Base-by-base conservation (phyloP, 1,139 yeast genomes). In the Diutina ranongensis region DNA sequence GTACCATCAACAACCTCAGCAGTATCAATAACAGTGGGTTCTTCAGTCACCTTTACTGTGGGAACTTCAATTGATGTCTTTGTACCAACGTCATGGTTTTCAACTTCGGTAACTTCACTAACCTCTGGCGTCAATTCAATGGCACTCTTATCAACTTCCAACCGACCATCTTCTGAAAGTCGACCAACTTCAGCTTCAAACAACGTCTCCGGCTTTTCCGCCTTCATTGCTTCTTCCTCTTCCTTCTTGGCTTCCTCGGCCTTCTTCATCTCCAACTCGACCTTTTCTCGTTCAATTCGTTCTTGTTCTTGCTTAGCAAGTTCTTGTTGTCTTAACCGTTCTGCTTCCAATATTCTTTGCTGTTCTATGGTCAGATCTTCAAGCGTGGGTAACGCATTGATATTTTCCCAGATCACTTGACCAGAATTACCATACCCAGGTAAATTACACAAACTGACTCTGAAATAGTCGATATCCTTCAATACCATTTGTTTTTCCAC, bases 381-480 rank as follows among this genome's bases (percentile, higher is more conserved):
- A 13, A 68, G 67, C 0, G 79, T 74, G 1, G 74, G 68, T 54
- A 78, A 61, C 1, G 76, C 67, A 54, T 79, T 77, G 4, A 80
- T 80, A 52, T 74, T 74, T 53, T 78, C 85, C 78, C 82, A 75
- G 15, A 82, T 67, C 0, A 77, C 76, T 50, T 78, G 81, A 0
- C 85, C 86, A 1, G 82, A 72, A 49, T 78, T 71, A 0, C 83
- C 84, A 50, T 81, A 76, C 0, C 88, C 88, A 13, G 78, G 74
- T 16, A 78, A 57, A 45, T 74, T 78, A 44, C 75, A 70, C 33
- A 82, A 62, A 49, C 78, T 79, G 5, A 74, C 83, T 48, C 78
- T 61, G 57, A 82, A 81, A 54, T 74, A 81, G 53, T 76, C 80
- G n/a, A 81, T 68, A 60, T 83, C 92, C 45, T 70, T 68, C 52